Evolutionary conservation across 2,329 filamentous ascomycete species (phyloP).

Genomic region (Sclerotinia borealis): DNA sequence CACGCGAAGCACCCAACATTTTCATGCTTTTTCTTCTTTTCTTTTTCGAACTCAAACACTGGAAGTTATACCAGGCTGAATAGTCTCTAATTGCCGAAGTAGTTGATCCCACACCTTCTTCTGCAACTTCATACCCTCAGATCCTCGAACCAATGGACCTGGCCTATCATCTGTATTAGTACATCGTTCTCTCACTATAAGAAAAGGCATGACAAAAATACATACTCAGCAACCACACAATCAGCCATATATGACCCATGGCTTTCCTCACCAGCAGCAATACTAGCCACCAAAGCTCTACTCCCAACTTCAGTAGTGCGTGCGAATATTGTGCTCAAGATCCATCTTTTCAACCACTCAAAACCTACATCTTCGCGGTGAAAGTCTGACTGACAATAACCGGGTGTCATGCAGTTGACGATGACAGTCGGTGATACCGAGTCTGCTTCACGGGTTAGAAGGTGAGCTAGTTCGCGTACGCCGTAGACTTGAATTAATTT

Average conservation of each 20-base stretch:
- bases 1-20: no score
- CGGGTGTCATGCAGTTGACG: constrained; percentile 6
- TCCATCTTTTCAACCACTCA: background rate
- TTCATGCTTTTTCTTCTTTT: background rate
- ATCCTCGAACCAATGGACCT: background rate
- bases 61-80: background rate
- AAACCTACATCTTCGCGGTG: background rate
- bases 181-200: constrained; percentile 25
- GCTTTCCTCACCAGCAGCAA: background rate
- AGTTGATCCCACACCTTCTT: constrained; percentile 33
- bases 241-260: constrained; percentile 5
- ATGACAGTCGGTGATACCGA: background rate
- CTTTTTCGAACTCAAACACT: background rate
- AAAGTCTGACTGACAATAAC: constrained; percentile 10
- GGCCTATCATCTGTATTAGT: constrained; percentile 28
- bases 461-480: background rate
- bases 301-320: background rate
- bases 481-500: constrained; percentile 8
- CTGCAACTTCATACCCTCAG: constrained; percentile 31
- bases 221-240: background rate
- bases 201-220: background rate
- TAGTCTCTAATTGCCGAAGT: background rate
- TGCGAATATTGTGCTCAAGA: background rate
- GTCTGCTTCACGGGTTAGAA: background rate
- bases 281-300: background rate